Evolutionary conservation across 371 early-diverging fungal genomes (phyloP), one percentile per base, ranked within the genome.

Genomic region (Lichtheimia ramosa): DNA sequence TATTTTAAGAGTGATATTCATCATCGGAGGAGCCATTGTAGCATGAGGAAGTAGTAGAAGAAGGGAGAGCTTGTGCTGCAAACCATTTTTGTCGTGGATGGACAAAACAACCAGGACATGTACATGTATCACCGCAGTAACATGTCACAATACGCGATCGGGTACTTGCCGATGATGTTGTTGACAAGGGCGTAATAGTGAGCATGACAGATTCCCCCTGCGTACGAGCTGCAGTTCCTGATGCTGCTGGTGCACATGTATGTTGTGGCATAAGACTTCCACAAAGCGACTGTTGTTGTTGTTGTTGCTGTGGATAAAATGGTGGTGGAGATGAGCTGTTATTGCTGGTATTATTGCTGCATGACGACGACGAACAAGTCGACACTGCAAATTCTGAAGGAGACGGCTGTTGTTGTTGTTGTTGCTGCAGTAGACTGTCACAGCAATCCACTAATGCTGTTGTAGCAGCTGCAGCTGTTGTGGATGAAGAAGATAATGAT

Each of bases 181-280:
- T 55, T 24, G 52, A 42, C 12, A 77, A 55, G 14, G 79, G 79
- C 3, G 79, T 74, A 25, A 79, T 79, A 20, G 76, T 79, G n/a
- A 79, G 70, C 39, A 75, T 70, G 5, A 79, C 79, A 3, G 79
- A 79, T 63, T 79, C 79, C 8, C 67, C 73, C 15, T 39, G 58
- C 4, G 42, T 23, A 21, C 56, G 40, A 18, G 50, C n/a, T 34
- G 34, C 34, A 34, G 34, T 34, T 8, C 34, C 34, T 8, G 34
- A 34, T 13, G 51, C 50, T 40, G n/a, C 27, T 23, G 58, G 58
- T 16, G 27, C 18, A 24, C 58, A 57, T 20, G 58, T 64, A 15
- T 54, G 43, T 41, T 59, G 63, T 49, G 68, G 71, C 2, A 60
- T 63, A 54, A 68, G 68, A 46, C 74, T 74, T 21, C 74, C 71